Conservation (phyloP, 2,329 filamentous ascomycete species). For the Pseudogymnoascus sp. region DNA sequence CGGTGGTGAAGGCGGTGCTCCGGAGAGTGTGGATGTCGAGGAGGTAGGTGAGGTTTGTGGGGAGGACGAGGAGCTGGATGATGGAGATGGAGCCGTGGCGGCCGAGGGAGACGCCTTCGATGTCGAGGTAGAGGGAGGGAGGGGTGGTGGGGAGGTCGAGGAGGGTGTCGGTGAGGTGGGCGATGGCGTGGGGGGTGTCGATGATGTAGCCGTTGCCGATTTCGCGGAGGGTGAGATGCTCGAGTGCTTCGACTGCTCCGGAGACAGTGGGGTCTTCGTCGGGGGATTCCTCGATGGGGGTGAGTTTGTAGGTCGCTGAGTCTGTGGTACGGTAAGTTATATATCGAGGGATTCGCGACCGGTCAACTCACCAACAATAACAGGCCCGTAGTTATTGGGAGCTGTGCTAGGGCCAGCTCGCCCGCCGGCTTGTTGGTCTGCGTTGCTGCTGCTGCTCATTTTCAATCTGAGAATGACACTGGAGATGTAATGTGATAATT, state of each 20-base stretch:
- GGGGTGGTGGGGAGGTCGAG: conserved; percentile 18
- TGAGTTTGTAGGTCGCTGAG: neutral
- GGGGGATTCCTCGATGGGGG: neutral
- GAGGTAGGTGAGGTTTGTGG: conserved; percentile 27
- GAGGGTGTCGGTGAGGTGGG: conserved; percentile 12
- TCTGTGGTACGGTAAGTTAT: neutral
- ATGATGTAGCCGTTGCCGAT: neutral
- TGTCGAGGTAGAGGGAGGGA: conserved; percentile 34
- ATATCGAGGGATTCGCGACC: neutral
- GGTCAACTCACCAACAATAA: neutral
- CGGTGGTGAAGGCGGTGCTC: conserved; percentile 28
- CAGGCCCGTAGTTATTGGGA: neutral
- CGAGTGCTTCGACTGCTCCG: neutral
- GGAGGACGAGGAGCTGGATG: conserved; percentile 29
- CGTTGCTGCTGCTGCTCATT: neutral
- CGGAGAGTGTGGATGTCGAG: conserved; percentile 35
- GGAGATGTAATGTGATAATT: neutral
- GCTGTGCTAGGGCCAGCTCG: neutral
- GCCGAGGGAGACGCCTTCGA: conserved; percentile 35
- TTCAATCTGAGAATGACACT: neutral
- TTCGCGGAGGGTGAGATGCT: neutral
- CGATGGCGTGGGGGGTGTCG: neutral
- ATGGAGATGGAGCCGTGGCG: conserved; percentile 35
- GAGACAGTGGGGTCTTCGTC: neutral
- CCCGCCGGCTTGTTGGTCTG: neutral